phyloP scores from a whole-genome alignment of 108 stramenopile species.

The Fistulifera pelliculosa region DNA sequence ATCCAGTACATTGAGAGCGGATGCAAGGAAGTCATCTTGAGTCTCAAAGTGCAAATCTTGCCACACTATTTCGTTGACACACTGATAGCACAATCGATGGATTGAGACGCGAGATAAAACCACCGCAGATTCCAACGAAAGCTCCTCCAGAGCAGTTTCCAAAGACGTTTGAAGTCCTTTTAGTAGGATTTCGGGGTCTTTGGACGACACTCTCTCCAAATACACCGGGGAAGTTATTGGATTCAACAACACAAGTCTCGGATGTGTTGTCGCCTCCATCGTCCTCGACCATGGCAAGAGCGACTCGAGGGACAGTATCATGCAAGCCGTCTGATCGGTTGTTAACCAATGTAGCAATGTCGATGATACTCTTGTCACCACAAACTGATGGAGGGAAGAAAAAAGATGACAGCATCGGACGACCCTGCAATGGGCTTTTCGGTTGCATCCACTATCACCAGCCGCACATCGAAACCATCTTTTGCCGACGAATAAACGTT shows the following conservation, averaged over 20 bases:
- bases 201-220: conserved; percentile 39
- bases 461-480: background rate
- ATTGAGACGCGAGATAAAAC: no score
- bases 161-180: no score
- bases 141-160: no score
- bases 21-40: no score
- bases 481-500: background rate
- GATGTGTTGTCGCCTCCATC: background rate
- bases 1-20: no score
- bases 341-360: background rate
- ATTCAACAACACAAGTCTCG: no score
- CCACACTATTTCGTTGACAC: no score
- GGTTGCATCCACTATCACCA: background rate
- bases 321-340: background rate
- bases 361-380: background rate
- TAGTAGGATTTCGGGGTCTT: conserved; percentile 1
- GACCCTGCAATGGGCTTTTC: background rate
- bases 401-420: background rate
- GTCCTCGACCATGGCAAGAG: background rate
- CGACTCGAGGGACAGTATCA: background rate
- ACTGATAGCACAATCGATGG: no score
- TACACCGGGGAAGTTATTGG: conserved; percentile 19
- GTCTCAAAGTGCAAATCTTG: no score
- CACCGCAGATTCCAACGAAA: no score
- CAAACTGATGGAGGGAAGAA: background rate